A percentile compares a stretch with the other conserved stretches of the same genome.
These are phyloP conservation scores for Inonotus obliquus DNA, from an alignment of 1,284 basidiomycete genomes.

Conservation along the genomic window DNA sequence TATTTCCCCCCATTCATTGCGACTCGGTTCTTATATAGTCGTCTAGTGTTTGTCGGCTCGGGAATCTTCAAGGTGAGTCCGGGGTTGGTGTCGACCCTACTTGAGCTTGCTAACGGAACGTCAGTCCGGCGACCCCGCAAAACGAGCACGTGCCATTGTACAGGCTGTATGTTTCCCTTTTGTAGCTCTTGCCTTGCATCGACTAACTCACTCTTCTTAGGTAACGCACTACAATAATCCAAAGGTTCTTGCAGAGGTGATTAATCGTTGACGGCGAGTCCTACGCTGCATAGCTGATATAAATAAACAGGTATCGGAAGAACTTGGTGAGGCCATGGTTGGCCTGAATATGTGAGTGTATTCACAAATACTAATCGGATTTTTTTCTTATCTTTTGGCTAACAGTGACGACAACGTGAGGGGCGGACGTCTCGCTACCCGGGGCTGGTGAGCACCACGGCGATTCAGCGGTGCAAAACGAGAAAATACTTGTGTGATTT, in stretches of 20 bases:
- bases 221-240: conserved; percentile 97
- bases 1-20: conserved; percentile 11
- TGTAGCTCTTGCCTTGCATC: conserved; percentile 2
- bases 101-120: conserved; percentile 11
- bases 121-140: conserved; percentile 90
- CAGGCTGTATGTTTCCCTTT: conserved; percentile 65
- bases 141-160: conserved; percentile 94
- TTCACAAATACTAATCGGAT: not conserved
- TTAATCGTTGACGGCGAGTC: conserved; percentile 14
- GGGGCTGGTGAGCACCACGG: conserved; percentile 43
- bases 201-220: conserved; percentile 30
- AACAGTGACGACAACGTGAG: conserved; percentile 56
- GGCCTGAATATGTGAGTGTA: conserved; percentile 78
- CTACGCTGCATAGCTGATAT: conserved; percentile 6
- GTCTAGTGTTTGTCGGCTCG: conserved; percentile 85
- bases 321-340: conserved; percentile 90
- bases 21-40: conserved; percentile 8
- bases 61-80: conserved; percentile 85
- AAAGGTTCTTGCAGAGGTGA: conserved; percentile 73
- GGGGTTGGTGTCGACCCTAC: conserved; percentile 7
- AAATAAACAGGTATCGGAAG: conserved; percentile 67
- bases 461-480: not conserved
- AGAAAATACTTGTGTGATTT: not conserved
- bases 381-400: conserved; percentile 6
- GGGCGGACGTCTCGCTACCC: conserved; percentile 51